Base-by-base conservation (phyloP, 257 asterid species). In the Fraxinus americana region DNA sequence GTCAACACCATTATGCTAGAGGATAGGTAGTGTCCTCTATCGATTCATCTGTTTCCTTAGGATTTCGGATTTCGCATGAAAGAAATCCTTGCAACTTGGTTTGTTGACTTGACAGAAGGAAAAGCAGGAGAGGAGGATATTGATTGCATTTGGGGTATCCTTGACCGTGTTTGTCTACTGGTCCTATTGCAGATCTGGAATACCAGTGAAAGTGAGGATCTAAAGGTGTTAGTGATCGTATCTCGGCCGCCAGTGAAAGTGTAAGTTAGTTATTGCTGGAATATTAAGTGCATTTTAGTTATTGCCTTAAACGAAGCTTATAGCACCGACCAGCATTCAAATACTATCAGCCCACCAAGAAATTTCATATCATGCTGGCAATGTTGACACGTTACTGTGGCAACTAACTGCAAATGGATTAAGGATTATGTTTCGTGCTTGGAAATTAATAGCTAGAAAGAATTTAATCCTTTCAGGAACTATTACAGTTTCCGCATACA, bases 211-310 rank as follows among this genome's bases (percentile, higher is more conserved):
- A 70, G 82, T 2, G 96, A 92, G 77, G 98, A 92, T 87, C 77
- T 95, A 83, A 97, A 95, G 78, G 72, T 87, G 75, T 84, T 92
- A 75, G 96, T 91, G 78, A 77, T 89, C 38, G 87, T 92, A 81
- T 92, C 99, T 75, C 93, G 98, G 39, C 99, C 99, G 0, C 99
- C 99, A 1, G 82, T 84, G 73, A 94, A 94, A 90, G 95, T 86
- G 99, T 94, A 82, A 92, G 97, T 35, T 35, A 35, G 39, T 35
- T 36, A 36, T 0, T 0, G 9, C 39, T 6, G 7, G 9, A 35
- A 35, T 35, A 35, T 35, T 35, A 35, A 35, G 38, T 35, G 38
- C 38, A 35, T 35, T 35, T 5, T 35, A 35, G 38, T 25, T 25
- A 25, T 25, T 25, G 27, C 27, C 27, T 25, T 25, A 25, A 25